Conservation (phyloP, 148 eudicot species). For the Chenopodium formosanum region DNA sequence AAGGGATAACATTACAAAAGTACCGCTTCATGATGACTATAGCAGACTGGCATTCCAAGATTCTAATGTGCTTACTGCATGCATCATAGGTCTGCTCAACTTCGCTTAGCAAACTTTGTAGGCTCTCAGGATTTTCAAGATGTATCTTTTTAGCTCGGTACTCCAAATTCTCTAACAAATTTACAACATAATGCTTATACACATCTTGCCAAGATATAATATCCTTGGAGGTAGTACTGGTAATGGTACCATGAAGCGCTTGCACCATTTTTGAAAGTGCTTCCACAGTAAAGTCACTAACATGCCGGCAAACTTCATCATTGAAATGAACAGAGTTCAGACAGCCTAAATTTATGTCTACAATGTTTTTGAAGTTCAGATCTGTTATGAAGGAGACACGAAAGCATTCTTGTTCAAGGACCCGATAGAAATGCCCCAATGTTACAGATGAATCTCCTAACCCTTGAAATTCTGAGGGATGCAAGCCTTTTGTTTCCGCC, state of each 20-base stretch:
- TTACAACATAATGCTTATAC: constrained; percentile 53
- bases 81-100: constrained; percentile 70
- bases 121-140: constrained; percentile 47
- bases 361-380: constrained; percentile 89
- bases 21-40: constrained; percentile 53
- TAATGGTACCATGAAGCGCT: constrained; percentile 42
- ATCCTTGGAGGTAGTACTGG: constrained; percentile 39
- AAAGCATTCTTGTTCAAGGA: constrained; percentile 67
- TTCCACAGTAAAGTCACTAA: constrained; percentile 73
- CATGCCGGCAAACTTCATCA: constrained; percentile 63
- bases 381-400: constrained; percentile 63
- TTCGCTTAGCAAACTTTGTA: constrained; percentile 53
- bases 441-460: constrained; percentile 26
- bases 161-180: constrained; percentile 51
- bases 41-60: constrained; percentile 47
- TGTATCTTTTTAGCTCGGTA: constrained; percentile 35
- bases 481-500: constrained; percentile 36
- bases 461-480: constrained; percentile 21
- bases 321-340: constrained; percentile 57
- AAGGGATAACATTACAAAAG: constrained; percentile 56
- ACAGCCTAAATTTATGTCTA: constrained; percentile 43
- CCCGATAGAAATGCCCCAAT: constrained; percentile 52
- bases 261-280: constrained; percentile 79
- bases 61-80: constrained; percentile 54
- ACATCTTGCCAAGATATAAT: constrained; percentile 68